These are phyloP conservation scores for Posidonia australis DNA, from an alignment of 106 monocot genomes.

Conservation along the genomic window DNA sequence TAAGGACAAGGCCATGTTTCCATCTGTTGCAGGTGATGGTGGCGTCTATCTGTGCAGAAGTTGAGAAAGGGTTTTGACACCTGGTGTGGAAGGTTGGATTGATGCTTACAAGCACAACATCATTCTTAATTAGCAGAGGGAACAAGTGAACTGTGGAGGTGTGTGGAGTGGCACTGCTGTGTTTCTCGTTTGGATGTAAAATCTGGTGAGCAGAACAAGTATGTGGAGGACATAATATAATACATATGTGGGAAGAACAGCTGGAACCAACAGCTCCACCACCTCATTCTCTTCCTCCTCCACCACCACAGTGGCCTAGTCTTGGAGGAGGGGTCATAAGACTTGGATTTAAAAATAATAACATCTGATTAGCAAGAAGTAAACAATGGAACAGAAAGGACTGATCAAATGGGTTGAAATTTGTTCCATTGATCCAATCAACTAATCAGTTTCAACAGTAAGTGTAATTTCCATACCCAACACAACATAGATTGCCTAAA, in stretches of 20 bases:
- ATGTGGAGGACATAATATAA: neutral
- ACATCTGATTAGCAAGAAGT: neutral
- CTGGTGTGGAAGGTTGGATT: neutral
- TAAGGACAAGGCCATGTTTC: too few species aligned
- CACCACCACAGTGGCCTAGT: too few species aligned
- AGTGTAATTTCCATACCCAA: neutral
- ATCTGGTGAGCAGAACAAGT: neutral
- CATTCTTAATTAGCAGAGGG: neutral
- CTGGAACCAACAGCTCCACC: neutral
- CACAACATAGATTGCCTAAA: neutral
- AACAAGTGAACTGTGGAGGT: neutral
- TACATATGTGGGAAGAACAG: neutral
- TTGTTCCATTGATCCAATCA: neutral
- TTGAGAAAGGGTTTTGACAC: neutral
- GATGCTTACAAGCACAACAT: too few species aligned
- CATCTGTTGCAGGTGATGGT: too few species aligned
- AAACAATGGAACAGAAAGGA: neutral
- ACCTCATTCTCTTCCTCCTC: neutral
- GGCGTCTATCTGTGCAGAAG: neutral
- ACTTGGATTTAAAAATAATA: neutral
- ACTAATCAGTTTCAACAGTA: neutral
- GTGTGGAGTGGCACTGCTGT: neutral
- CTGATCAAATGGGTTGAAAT: neutral
- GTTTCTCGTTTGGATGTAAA: neutral
- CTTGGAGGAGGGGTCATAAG: too few species aligned